Base-by-base conservation (phyloP, 169 alveolate species). In the Plasmodium yoelii region DNA sequence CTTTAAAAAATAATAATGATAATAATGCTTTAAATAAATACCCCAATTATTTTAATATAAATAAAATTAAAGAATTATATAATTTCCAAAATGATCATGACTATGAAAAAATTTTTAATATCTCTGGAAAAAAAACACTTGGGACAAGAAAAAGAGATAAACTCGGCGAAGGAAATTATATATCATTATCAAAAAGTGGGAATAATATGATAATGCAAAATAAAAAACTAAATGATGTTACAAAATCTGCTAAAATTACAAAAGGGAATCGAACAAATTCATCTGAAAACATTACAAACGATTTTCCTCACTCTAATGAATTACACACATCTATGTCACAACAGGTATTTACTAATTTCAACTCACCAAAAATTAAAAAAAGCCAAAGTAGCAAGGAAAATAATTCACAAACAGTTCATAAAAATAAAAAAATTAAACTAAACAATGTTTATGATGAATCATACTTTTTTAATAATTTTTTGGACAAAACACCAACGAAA, bases 401-500 rank as follows among this genome's bases (percentile, higher is more conserved):
- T 15, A 24, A 9, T 8, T 68, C 63, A 13, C 9, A 55, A 82
- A 15, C 13, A 5, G 19, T 19, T 46, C 15, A 24, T 8, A 28
- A 46, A 59, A 74, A 42, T 9, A 60, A 74, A 74, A 74, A 34
- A 74, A 74, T 63, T 28, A 60, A 60, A 74, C 10, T 49, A 24
- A 49, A 64, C 18, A 19, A 18, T 18, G 51, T 26, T 9, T 19
- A 67, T 53, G 72, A 55, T 51, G 73, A 55, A 34, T 22, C 53
- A 15, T 34, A 15, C 47, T 55, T 55, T 28, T 82, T 18, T 70
- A 24, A 71, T 22, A 82, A 68, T 42, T 15, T 34, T 5, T 55
- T 82, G 39, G 82, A 82, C 42, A 34, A 82, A 19, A 82, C 90
- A 26, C 82, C 73, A 22, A 75, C 39, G 63, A 75, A 75, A 51